phyloP scores from a whole-genome alignment of 805 yeast genomes.

The Wickerhamiella allomyrinae region DNA sequence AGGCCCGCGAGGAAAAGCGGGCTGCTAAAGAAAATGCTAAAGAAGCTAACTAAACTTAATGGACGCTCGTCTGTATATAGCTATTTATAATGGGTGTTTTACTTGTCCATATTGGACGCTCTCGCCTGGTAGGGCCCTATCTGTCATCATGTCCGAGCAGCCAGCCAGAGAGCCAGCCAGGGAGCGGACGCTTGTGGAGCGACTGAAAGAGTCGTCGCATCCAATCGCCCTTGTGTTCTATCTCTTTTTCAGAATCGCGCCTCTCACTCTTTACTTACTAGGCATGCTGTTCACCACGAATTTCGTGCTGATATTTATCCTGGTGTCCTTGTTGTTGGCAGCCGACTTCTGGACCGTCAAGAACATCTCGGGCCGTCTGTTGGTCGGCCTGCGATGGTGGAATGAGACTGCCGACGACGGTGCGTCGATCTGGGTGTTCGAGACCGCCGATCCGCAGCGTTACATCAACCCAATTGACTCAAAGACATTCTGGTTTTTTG shows the following conservation, averaged over 20 bases:
- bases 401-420: conserved; percentile 60
- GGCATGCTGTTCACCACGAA: conserved; percentile 47
- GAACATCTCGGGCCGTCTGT: conserved; percentile 74
- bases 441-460: conserved; percentile 52
- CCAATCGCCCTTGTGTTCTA: conserved; percentile 63
- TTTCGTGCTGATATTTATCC: conserved; percentile 60
- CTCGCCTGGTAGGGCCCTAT: no score
- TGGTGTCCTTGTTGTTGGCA: conserved; percentile 59
- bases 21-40: neutral
- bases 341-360: conserved; percentile 92
- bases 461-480: conserved; percentile 84
- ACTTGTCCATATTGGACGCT: no score
- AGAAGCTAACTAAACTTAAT: no score
- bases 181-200: conserved; percentile 29
- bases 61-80: no score
- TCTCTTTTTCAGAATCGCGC: conserved; percentile 45
- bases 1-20: conserved; percentile 27
- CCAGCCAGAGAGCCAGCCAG: no score
- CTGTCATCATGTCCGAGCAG: neutral
- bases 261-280: conserved; percentile 52
- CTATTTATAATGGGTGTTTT: no score
- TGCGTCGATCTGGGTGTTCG: conserved; percentile 74
- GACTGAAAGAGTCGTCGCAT: conserved; percentile 58
- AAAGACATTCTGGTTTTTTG: conserved; percentile 68
- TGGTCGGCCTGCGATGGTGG: conserved; percentile 94